Conservation (phyloP, 2,329 filamentous ascomycete species). For the Dactylellina drechsleri region DNA sequence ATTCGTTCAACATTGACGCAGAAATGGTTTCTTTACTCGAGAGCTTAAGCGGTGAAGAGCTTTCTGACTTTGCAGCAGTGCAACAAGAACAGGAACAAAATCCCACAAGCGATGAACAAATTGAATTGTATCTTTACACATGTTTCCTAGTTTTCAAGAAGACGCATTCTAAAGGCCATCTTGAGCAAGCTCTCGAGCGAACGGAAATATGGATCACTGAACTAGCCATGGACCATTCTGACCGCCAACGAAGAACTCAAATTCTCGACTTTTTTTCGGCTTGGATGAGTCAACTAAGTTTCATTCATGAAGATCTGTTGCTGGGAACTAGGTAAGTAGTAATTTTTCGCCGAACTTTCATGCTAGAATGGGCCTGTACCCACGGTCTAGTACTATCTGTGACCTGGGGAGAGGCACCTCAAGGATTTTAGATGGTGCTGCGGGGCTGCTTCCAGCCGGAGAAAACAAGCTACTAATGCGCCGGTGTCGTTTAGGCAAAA, state of each 20-base stretch:
- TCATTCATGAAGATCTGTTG: too few species aligned
- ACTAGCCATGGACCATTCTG: neutral
- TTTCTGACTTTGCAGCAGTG: neutral
- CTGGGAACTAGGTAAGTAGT: too few species aligned
- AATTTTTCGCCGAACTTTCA: too few species aligned
- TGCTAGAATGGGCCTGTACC: too few species aligned
- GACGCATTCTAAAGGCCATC: neutral
- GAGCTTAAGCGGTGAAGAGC: neutral
- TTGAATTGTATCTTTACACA: slow-evolving; percentile 2
- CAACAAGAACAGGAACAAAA: neutral
- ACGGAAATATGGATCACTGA: neutral
- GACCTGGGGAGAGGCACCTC: too few species aligned
- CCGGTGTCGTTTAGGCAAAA: too few species aligned
- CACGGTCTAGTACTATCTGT: too few species aligned
- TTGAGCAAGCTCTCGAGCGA: neutral
- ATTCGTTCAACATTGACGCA: neutral
- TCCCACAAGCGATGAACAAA: neutral
- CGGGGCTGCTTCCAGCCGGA: too few species aligned
- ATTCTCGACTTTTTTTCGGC: slow-evolving; percentile 10
- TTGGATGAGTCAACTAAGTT: too few species aligned
- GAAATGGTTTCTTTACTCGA: neutral
- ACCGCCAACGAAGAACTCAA: neutral
- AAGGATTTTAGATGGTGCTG: too few species aligned
- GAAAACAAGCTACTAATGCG: too few species aligned
- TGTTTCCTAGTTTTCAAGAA: neutral